Conservation (phyloP, 1,284 basidiomycete genomes). For the Tetrapyrgos nigripes region DNA sequence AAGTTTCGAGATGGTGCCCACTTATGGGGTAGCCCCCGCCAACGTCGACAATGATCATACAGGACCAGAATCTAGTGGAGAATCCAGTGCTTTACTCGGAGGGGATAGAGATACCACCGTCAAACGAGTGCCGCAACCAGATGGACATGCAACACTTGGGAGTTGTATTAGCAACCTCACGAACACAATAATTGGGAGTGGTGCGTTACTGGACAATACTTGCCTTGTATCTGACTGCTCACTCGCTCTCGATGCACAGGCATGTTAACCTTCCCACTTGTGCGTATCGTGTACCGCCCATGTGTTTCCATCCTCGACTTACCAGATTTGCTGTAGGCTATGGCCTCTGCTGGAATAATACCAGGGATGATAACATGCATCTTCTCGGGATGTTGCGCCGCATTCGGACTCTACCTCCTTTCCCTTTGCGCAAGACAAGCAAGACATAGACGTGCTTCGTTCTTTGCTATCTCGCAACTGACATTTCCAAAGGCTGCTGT, state of each 20-base stretch:
- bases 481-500: conserved; percentile 87
- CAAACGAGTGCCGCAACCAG: conserved; percentile 40
- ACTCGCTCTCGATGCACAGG: conserved; percentile 49
- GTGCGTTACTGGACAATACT: conserved; percentile 47
- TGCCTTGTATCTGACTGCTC: conserved; percentile 7
- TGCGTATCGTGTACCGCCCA: conserved; percentile 35
- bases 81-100: conserved; percentile 62
- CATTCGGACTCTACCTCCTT: conserved; percentile 91
- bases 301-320: conserved; percentile 18
- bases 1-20: conserved; percentile 61
- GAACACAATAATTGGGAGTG: conserved; percentile 91
- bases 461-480: conserved; percentile 85
- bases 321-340: conserved; percentile 54
- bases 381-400: conserved; percentile 83
- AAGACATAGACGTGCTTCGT: conserved; percentile 80
- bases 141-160: conserved; percentile 70
- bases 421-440: conserved; percentile 86
- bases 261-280: conserved; percentile 85
- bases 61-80: conserved; percentile 53
- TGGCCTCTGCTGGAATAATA: conserved; percentile 86
- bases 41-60: conserved; percentile 6
- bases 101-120: conserved; percentile 40
- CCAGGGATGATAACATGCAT: conserved; percentile 89
- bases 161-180: conserved; percentile 80
- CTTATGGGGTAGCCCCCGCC: conserved; percentile 59